phyloP scores from a whole-genome alignment of 108 stramenopile genomes.

The Cyclostephanos invisitatus region DNA sequence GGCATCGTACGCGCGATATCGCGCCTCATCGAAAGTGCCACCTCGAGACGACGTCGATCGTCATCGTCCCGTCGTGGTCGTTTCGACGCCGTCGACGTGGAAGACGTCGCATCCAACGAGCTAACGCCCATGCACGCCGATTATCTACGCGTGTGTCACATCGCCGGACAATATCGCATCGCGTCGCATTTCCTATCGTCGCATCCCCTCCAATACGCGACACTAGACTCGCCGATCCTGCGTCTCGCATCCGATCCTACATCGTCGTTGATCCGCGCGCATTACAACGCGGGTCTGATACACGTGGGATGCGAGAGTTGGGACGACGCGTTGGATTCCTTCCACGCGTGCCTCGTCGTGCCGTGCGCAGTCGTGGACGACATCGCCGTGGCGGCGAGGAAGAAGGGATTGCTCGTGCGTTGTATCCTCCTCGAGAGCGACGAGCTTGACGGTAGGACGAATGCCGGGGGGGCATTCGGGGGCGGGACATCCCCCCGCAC shows the following conservation, averaged over 20 bases:
- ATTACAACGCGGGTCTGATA: conserved; percentile 65
- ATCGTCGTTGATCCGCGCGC: conserved; percentile 57
- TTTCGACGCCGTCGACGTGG: conserved; percentile 1
- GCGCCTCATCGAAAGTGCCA: conserved; percentile 32
- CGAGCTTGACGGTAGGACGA: conserved; percentile 23
- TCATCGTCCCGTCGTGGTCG: too few species aligned
- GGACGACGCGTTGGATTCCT: conserved; percentile 60
- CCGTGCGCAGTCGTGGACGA: conserved; percentile 48
- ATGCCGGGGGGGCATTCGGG: not conserved
- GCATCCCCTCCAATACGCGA: conserved; percentile 21
- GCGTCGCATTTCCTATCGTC: conserved; percentile 39
- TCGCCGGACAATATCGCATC: conserved; percentile 60
- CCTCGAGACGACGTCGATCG: not conserved
- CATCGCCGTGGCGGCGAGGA: conserved; percentile 66
- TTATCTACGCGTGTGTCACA: conserved; percentile 56
- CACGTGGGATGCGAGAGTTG: conserved; percentile 61
- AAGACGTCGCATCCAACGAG: not conserved
- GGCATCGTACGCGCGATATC: conserved; percentile 56
- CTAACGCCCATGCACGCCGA: conserved; percentile 52
- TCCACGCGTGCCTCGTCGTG: conserved; percentile 64
- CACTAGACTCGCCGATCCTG: conserved; percentile 1
- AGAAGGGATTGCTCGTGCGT: conserved; percentile 66
- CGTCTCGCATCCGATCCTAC: not conserved
- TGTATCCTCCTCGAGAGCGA: conserved; percentile 46
- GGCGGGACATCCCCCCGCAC: not conserved